Base-by-base conservation (phyloP, 495 filamentous ascomycete genomes). In the Diplogelasinospora grovesii region DNA sequence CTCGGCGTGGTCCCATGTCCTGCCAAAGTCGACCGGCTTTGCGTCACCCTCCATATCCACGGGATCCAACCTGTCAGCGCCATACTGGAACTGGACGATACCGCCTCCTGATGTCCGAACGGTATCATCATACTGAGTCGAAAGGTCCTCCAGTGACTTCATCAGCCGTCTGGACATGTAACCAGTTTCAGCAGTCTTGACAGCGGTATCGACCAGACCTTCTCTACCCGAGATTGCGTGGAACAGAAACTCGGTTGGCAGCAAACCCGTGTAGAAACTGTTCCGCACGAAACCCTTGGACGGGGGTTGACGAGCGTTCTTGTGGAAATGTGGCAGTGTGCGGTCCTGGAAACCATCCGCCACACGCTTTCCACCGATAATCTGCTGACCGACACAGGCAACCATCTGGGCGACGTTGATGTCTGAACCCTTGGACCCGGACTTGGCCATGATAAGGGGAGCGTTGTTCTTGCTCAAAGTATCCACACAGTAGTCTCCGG, bases 341-440 rank as follows among this genome's bases (percentile, higher is more conserved):
- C 92, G 79, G 62, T 97, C 87, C 54, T 97, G 88, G 69, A 98
- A 98, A 15, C 92, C 92, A 65, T 97, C 87, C 26, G 85, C 77
- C 16, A 98, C 92, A 79, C 92, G 90, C 52, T 84, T 80, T 36
- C 88, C 88, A 26, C 81, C 81, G 53, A 98, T 97, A 73, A 96
- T 95, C 53, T 98, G 92, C 60, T 98, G 92, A 43, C 92, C 92
- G 49, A 98, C 92, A 48, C 87, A 82, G 23, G 93, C 89, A 59
- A 97, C 82, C 92, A 98, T 98, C 68, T 98, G 92, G 18, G 93
- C 90, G 34, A 98, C 92, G 69, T 98, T 98, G 73, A 97, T 95
- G 55, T 82, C 83, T 2, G 88, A 95, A 53, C 92, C 77, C 64
- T 98, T 98, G 25, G 92, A 95, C 22, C 92, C 92, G 7, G 86